These are phyloP conservation scores for Globisporangium paddicum DNA, from an alignment of 352 stramenopile genomes.

Conservation along the genomic window DNA sequence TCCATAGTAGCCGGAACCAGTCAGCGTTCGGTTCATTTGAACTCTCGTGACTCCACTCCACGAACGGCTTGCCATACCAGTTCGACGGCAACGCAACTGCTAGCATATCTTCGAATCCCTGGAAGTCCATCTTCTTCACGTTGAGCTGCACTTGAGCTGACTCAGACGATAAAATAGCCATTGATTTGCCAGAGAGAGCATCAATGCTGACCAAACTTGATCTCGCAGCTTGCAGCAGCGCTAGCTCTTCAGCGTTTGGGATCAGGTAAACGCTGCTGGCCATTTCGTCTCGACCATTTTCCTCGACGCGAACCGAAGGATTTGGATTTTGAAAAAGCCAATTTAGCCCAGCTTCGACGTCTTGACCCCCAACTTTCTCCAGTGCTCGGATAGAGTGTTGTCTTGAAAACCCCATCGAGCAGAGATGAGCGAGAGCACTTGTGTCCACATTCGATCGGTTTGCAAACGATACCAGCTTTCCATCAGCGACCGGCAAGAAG, in stretches of 20 bases:
- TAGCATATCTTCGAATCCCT: constrained; percentile 55
- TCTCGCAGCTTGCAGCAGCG: constrained; percentile 31
- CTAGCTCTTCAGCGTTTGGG: constrained; percentile 36
- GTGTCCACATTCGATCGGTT: constrained; percentile 17
- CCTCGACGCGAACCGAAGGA: constrained; percentile 15
- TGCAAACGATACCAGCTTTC: constrained; percentile 36
- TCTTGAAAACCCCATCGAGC: constrained; percentile 63
- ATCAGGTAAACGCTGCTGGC: constrained; percentile 31
- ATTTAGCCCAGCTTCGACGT: constrained; percentile 54
- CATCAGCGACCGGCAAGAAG: constrained; percentile 56
- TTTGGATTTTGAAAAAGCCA: constrained; percentile 63
- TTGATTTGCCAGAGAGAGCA: constrained; percentile 20
- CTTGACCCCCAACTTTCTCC: constrained; percentile 21
- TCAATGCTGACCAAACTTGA: constrained; percentile 36
- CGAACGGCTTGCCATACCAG: constrained; percentile 36
- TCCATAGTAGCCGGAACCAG: constrained; percentile 64
- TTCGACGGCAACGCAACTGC: constrained; percentile 33
- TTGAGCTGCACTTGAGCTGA: constrained; percentile 31
- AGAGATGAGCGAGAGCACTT: constrained; percentile 38
- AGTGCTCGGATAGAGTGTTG: constrained; percentile 40
- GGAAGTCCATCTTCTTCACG: constrained; percentile 39
- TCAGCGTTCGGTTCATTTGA: constrained; percentile 28
- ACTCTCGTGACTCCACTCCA: constrained; percentile 24
- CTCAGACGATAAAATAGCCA: constrained; percentile 33
- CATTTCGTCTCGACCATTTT: neutral